Percentiles rank a stretch among this genome's conserved stretches.
Evolutionary conservation across 1,139 yeast species (phyloP).

Genomic region (Hyphopichia wangnamkhiaoensis): DNA sequence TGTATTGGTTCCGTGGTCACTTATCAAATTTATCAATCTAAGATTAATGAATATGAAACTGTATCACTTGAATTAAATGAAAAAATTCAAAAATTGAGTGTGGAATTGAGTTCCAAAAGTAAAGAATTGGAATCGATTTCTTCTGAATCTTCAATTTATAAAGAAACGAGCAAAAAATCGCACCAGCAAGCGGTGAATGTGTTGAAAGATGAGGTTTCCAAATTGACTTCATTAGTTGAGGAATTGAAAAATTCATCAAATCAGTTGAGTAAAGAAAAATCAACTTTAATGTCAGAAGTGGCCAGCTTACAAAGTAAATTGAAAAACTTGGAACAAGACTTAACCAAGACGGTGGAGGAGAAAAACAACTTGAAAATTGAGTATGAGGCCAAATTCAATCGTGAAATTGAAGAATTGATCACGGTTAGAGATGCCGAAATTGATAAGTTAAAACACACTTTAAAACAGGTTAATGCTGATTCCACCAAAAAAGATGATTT

Average conservation of each 20-base stretch:
- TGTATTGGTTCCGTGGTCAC: slow-evolving; percentile 24
- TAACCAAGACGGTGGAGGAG: neutral
- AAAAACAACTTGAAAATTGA: slow-evolving; percentile 6
- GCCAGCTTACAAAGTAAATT: neutral
- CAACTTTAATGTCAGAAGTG: neutral
- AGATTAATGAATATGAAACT: slow-evolving; percentile 21
- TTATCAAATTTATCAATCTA: slow-evolving; percentile 27
- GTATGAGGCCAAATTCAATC: slow-evolving; percentile 29
- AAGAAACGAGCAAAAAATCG: neutral
- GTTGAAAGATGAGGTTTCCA: neutral
- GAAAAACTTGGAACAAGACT: neutral
- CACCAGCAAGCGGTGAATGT: neutral
- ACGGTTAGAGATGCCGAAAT: slow-evolving; percentile 17
- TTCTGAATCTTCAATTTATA: neutral
- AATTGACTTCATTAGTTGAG: slow-evolving; percentile 4
- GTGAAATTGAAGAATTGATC: slow-evolving; percentile 29
- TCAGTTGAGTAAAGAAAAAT: slow-evolving; percentile 5
- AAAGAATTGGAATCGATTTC: slow-evolving; percentile 5
- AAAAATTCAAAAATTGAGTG: slow-evolving; percentile 10
- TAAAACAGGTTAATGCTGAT: neutral
- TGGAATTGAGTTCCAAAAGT: slow-evolving; percentile 9
- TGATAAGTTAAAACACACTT: neutral
- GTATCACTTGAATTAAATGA: slow-evolving; percentile 14
- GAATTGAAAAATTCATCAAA: slow-evolving; percentile 10
- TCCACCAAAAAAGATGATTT: neutral